Conservation (phyloP, 352 stramenopile genomes). For the Phytopythium delawarense region DNA sequence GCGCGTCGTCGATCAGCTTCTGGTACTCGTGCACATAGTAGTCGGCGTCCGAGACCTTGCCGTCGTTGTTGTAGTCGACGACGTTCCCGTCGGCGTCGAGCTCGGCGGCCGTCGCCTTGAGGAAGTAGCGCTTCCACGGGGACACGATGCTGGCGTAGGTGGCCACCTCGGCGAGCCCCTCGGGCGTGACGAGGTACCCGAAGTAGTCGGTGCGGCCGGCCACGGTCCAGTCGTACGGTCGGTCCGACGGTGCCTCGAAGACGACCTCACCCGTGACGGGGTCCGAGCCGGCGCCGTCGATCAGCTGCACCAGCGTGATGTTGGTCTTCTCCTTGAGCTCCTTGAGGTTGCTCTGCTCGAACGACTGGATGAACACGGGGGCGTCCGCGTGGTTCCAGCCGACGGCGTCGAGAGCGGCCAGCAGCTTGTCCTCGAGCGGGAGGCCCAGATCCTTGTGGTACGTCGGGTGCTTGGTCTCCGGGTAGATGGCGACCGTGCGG, state of each 20-base stretch:
- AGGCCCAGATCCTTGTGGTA: constrained; percentile 67
- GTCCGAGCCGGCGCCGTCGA: constrained; percentile 55
- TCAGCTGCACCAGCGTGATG: constrained; percentile 78
- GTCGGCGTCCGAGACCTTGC: constrained; percentile 51
- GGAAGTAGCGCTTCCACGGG: constrained; percentile 80
- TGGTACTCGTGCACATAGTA: constrained; percentile 39
- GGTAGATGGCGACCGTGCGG: constrained; percentile 79
- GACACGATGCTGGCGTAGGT: constrained; percentile 71
- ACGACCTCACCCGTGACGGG: constrained; percentile 48
- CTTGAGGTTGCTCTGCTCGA: constrained; percentile 71
- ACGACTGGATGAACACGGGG: constrained; percentile 72
- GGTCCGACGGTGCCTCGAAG: constrained; percentile 34
- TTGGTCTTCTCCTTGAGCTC: constrained; percentile 60
- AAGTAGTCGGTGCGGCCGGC: constrained; percentile 49
- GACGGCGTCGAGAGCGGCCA: constrained; percentile 60
- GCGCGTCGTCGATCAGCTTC: constrained; percentile 49
- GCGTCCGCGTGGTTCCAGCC: constrained; percentile 66
- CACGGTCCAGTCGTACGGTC: constrained; percentile 66
- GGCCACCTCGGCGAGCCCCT: constrained; percentile 53
- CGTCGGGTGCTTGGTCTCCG: constrained; percentile 85
- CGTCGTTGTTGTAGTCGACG: constrained; percentile 65
- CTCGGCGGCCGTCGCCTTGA: constrained; percentile 43
- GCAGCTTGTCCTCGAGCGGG: constrained; percentile 71
- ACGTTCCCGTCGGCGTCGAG: constrained; percentile 33
- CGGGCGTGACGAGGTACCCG: constrained; percentile 46